Percentiles rank a stretch among this genome's conserved stretches.
These are phyloP conservation scores for Penicillium olsonii DNA, from an alignment of 2,329 filamentous ascomycete species.

Conservation along the genomic window DNA sequence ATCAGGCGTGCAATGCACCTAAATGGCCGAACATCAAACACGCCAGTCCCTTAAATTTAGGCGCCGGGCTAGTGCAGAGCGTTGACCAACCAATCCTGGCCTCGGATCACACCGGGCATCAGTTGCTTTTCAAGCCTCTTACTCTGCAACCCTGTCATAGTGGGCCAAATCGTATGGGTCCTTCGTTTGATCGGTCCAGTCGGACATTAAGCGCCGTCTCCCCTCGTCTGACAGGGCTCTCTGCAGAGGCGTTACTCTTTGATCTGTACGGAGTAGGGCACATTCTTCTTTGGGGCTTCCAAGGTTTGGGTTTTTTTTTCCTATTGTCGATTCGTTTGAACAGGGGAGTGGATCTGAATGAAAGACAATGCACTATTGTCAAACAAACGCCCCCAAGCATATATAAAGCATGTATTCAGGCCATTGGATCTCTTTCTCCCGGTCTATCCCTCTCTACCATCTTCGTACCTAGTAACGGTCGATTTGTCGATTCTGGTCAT, in stretches of 20 bases:
- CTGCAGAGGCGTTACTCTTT: constrained; percentile 5
- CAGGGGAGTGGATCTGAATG: background rate
- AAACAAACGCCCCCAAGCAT: background rate
- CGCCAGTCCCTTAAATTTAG: constrained; percentile 1
- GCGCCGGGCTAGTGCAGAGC: constrained; percentile 4
- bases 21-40: background rate
- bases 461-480: background rate
- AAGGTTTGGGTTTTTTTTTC: background rate
- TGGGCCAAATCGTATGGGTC: background rate
- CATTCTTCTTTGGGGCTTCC: background rate
- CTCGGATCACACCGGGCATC: background rate
- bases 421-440: background rate
- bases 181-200: background rate
- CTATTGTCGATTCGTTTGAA: background rate
- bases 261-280: background rate
- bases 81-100: constrained; percentile 4
- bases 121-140: background rate
- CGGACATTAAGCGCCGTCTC: constrained; percentile 1
- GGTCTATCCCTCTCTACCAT: background rate
- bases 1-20: background rate
- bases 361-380: constrained; percentile 1
- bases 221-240: constrained; percentile 13
- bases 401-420: background rate
- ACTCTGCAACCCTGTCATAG: background rate
- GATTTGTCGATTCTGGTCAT: background rate